Percentiles rank a stretch among this genome's conserved stretches.
Conservation (phyloP, 352 stramenopile genomes). For the Elongisporangium prolatum region DNA sequence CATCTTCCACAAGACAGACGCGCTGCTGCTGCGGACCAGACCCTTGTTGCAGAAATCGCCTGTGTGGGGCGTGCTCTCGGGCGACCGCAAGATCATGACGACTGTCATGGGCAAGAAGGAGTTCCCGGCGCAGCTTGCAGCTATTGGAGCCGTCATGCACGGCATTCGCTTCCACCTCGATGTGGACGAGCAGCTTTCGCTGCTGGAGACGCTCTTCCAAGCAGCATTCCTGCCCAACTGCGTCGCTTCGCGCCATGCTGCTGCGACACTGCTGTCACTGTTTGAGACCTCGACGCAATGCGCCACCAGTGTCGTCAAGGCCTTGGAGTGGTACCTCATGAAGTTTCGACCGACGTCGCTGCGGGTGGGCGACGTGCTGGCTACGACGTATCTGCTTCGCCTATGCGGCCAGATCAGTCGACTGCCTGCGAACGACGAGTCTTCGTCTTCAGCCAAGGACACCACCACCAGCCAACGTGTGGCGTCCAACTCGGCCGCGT, state of each 20-base stretch:
- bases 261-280: constrained; percentile 44
- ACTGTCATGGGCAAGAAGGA: constrained; percentile 45
- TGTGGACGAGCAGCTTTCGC: constrained; percentile 17
- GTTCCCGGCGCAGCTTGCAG: constrained; percentile 41
- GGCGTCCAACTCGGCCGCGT: constrained; percentile 4
- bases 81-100: constrained; percentile 45
- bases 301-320: constrained; percentile 31
- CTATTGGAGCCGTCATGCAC: constrained; percentile 48
- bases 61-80: constrained; percentile 30
- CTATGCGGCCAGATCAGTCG: constrained; percentile 58
- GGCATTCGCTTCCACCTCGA: constrained; percentile 48
- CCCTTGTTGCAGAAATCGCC: constrained; percentile 51
- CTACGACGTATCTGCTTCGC: constrained; percentile 60
- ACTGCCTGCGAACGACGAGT: constrained; percentile 16
- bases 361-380: constrained; percentile 48
- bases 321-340: constrained; percentile 49
- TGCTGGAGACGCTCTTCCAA: constrained; percentile 54
- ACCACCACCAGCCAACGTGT: not conserved
- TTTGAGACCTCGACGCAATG: constrained; percentile 35
- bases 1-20: constrained; percentile 42
- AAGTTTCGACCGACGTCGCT: constrained; percentile 41
- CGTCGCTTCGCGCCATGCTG: constrained; percentile 50
- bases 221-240: constrained; percentile 43
- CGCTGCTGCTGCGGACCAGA: constrained; percentile 28
- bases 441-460: not conserved